Conservation (phyloP, 1,284 basidiomycete species). For the Rhodotorula sp. region DNA sequence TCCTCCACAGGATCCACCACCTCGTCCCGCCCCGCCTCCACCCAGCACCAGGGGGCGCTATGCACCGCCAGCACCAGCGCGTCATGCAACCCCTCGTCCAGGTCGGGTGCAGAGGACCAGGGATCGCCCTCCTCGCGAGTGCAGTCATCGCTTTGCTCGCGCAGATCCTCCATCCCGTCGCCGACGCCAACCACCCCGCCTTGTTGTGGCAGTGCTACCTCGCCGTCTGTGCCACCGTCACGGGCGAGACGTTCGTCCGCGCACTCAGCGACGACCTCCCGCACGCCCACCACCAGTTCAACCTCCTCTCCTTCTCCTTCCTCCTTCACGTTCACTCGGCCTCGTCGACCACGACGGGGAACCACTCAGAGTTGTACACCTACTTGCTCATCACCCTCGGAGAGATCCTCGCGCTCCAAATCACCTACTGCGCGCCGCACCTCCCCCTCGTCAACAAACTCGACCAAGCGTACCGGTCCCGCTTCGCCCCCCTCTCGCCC, state of each 20-base stretch:
- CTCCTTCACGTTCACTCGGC: slow-evolving; percentile 38
- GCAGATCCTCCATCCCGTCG: slow-evolving; percentile 1
- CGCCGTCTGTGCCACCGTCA: slow-evolving; percentile 14
- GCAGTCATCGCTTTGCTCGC: slow-evolving; percentile 3
- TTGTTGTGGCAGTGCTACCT: slow-evolving; percentile 29
- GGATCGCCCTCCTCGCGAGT: slow-evolving; percentile 7
- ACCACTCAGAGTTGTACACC: slow-evolving; percentile 21
- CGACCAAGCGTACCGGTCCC: background rate
- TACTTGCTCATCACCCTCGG: slow-evolving; percentile 26
- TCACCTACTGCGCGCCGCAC: slow-evolving; percentile 25
- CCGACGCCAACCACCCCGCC: background rate
- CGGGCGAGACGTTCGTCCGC: slow-evolving; percentile 32
- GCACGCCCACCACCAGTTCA: slow-evolving; percentile 22
- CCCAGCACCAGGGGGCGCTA: background rate
- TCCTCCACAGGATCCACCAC: slow-evolving; percentile 36
- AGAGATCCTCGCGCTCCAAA: slow-evolving; percentile 33
- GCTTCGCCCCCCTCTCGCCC: background rate
- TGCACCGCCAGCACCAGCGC: background rate
- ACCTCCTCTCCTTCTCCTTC: slow-evolving; percentile 40
- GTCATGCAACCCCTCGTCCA: slow-evolving; percentile 6
- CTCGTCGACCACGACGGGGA: background rate
- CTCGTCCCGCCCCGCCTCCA: slow-evolving; percentile 33
- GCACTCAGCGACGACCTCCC: slow-evolving; percentile 27
- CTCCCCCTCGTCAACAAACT: background rate
- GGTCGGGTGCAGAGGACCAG: slow-evolving; percentile 5